These are phyloP conservation scores for Lyophyllum atratum DNA, from an alignment of 768 basidiomycete species.

Conservation along the genomic window DNA sequence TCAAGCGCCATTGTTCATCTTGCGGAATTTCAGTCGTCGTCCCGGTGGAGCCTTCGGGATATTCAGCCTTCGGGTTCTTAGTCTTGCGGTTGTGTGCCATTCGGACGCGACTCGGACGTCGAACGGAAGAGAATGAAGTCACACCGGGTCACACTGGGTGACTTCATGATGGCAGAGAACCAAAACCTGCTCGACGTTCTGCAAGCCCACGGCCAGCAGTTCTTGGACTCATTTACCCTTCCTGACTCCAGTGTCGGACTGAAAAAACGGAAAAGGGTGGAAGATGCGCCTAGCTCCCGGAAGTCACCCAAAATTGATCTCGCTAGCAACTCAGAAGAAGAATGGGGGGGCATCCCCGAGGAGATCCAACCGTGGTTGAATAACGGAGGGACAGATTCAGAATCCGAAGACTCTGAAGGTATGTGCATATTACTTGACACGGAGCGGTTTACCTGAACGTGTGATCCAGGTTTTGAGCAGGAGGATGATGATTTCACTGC, in stretches of 20 bases:
- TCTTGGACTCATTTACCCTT: slow-evolving; percentile 42
- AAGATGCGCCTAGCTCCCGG: slow-evolving; percentile 15
- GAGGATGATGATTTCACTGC: slow-evolving; percentile 48
- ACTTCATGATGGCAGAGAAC: slow-evolving; percentile 16
- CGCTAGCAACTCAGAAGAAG: slow-evolving; percentile 31
- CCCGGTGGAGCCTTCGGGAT: neutral
- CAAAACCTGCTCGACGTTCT: slow-evolving; percentile 43
- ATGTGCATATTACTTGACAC: neutral
- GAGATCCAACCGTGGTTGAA: no score
- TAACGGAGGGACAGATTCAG: slow-evolving; percentile 8
- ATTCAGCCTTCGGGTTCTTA: slow-evolving; percentile 1
- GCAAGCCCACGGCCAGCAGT: slow-evolving; percentile 48
- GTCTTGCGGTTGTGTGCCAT: slow-evolving; percentile 31
- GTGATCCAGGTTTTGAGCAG: slow-evolving; percentile 37
- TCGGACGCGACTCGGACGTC: neutral
- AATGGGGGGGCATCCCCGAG: slow-evolving; percentile 41
- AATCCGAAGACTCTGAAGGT: slow-evolving; percentile 19
- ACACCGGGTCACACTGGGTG: slow-evolving; percentile 13
- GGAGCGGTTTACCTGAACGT: neutral
- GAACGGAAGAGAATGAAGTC: neutral
- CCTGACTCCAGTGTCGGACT: slow-evolving; percentile 10
- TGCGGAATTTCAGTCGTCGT: slow-evolving; percentile 61
- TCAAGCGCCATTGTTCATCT: slow-evolving; percentile 78
- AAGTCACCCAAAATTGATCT: slow-evolving; percentile 7
- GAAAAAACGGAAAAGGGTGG: slow-evolving; percentile 25